Percentiles rank a stretch among this genome's conserved stretches.
Evolutionary conservation across 2,329 filamentous ascomycete genomes (phyloP).

Genomic region (Ophiocordyceps polyrhachis-furcata): DNA sequence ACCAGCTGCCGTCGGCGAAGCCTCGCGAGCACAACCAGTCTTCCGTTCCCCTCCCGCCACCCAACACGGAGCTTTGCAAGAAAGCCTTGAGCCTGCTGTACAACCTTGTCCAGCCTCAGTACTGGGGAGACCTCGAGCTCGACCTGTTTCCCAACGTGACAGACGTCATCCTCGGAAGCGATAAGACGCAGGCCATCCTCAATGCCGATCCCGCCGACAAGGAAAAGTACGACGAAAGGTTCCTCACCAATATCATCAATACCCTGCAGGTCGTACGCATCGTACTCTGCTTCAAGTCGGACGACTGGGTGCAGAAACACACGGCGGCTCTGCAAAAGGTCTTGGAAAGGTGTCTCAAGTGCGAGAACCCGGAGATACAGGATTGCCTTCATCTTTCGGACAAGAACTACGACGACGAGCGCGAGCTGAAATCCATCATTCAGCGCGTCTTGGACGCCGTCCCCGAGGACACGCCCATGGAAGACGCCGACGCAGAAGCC

Average conservation of each 20-base stretch:
- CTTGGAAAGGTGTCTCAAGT: slow-evolving; percentile 73
- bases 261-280: slow-evolving; percentile 83
- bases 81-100: slow-evolving; percentile 68
- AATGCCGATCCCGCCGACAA: slow-evolving; percentile 41
- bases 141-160: slow-evolving; percentile 84
- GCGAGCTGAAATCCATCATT: slow-evolving; percentile 55
- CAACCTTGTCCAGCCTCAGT: slow-evolving; percentile 67
- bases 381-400: slow-evolving; percentile 71
- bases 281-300: slow-evolving; percentile 67
- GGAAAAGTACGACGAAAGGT: slow-evolving; percentile 66
- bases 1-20: slow-evolving; percentile 53
- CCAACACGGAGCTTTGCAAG: slow-evolving; percentile 61
- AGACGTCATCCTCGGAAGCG: slow-evolving; percentile 65
- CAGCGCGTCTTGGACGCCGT: slow-evolving; percentile 75
- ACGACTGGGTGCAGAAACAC: slow-evolving; percentile 78
- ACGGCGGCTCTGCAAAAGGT: slow-evolving; percentile 67
- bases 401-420: slow-evolving; percentile 48
- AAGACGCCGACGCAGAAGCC: slow-evolving; percentile 65
- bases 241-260: slow-evolving; percentile 78
- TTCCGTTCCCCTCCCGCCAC: slow-evolving; percentile 28
- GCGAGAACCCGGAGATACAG: slow-evolving; percentile 80
- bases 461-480: slow-evolving; percentile 55
- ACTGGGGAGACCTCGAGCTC: slow-evolving; percentile 83
- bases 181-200: slow-evolving; percentile 48
- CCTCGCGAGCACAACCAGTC: slow-evolving; percentile 32